phyloP scores from a whole-genome alignment of 2,329 filamentous ascomycete genomes.

The Graphilbum sp. region DNA sequence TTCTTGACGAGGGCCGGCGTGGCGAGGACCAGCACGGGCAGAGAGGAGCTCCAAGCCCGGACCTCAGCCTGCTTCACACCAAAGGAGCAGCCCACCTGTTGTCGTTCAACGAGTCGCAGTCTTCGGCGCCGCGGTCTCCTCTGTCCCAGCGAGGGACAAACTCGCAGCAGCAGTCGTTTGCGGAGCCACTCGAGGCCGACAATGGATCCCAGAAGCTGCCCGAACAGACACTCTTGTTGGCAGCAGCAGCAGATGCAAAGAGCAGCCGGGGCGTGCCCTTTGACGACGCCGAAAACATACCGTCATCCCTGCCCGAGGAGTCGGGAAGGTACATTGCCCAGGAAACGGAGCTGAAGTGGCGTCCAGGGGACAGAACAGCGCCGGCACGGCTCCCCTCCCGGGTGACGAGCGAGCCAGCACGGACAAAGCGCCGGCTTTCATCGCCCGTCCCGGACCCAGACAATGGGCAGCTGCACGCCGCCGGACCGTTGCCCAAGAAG shows the following conservation, averaged over 20 bases:
- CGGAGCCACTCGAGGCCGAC: neutral
- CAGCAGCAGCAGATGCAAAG: no score
- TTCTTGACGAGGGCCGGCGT: no score
- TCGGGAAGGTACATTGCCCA: slow-evolving; percentile 1
- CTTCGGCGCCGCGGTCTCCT: neutral
- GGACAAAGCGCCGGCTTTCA: no score
- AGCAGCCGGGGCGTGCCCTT: no score
- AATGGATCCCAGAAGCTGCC: no score
- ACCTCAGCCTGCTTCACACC: slow-evolving; percentile 1
- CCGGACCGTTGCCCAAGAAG: neutral
- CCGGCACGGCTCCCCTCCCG: no score
- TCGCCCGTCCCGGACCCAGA: no score
- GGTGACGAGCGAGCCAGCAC: no score
- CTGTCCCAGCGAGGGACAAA: slow-evolving; percentile 2
- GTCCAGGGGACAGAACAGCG: no score
- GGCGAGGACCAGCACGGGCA: neutral
- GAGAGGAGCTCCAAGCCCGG: neutral
- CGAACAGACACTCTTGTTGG: no score
- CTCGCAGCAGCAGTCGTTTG: slow-evolving; percentile 1
- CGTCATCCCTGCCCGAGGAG: slow-evolving; percentile 9
- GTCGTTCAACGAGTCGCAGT: neutral
- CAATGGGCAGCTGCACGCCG: no score
- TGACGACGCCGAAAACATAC: slow-evolving; percentile 1
- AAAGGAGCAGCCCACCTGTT: neutral
- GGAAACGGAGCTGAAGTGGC: no score